Percentiles rank a stretch among this genome's conserved stretches.
These are phyloP conservation scores for Paracamarosporium sp. DNA, from an alignment of 2,329 filamentous ascomycete species.

Conservation along the genomic window DNA sequence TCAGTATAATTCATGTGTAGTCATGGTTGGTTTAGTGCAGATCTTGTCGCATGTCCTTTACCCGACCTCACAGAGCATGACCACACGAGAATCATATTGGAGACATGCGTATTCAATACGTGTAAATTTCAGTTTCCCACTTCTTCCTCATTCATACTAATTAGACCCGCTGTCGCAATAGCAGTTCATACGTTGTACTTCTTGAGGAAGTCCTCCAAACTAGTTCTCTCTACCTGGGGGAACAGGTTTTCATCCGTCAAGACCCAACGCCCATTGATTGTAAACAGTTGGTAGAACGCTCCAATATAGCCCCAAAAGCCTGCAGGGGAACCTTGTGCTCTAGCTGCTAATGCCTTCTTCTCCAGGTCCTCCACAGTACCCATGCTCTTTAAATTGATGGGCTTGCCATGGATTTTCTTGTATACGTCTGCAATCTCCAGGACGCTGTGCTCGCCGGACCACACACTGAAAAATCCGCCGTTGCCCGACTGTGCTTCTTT, in stretches of 20 bases:
- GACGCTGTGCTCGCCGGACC: conserved; percentile 4
- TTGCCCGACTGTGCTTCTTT: conserved; percentile 4
- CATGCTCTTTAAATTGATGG: not conserved
- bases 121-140: too few relatives aligned
- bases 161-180: not conserved
- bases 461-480: conserved; percentile 2
- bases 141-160: too few relatives aligned
- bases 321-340: not conserved
- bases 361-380: conserved; percentile 5
- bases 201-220: not conserved
- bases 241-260: not conserved
- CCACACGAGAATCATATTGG: too few relatives aligned
- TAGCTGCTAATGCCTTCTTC: not conserved
- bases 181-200: not conserved
- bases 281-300: conserved; percentile 4
- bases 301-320: conserved; percentile 4
- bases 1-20: too few relatives aligned
- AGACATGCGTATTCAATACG: too few relatives aligned
- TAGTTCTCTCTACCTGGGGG: not conserved
- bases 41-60: too few relatives aligned
- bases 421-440: conserved; percentile 3
- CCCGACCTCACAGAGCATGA: too few relatives aligned
- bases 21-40: too few relatives aligned
- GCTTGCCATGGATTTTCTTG: not conserved
- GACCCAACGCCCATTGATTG: conserved; percentile 2